Percentiles rank a stretch among this genome's conserved stretches.
These are phyloP conservation scores for Ophiocordyceps australis DNA, from an alignment of 2,329 filamentous ascomycete genomes.

Conservation along the genomic window DNA sequence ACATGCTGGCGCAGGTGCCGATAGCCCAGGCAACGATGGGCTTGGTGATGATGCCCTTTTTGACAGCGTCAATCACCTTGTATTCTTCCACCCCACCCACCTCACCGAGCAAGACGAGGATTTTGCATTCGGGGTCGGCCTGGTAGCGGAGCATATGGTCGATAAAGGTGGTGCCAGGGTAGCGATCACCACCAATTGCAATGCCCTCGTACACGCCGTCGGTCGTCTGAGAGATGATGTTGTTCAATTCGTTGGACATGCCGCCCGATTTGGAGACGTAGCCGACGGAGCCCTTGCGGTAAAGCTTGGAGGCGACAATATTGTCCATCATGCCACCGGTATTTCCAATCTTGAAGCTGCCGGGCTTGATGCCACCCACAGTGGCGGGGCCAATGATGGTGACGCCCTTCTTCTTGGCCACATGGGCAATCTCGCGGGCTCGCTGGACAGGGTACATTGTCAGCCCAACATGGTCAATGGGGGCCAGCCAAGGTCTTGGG, in stretches of 20 bases:
- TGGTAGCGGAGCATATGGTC: constrained; percentile 96
- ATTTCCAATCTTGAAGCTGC: constrained; percentile 99
- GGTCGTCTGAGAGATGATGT: constrained; percentile 92
- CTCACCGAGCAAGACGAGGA: constrained; percentile 87
- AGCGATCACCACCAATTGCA: constrained; percentile 97
- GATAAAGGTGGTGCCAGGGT: constrained; percentile 97
- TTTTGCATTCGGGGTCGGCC: constrained; percentile 94
- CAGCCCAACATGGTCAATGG: too few relatives aligned
- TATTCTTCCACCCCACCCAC: constrained; percentile 99
- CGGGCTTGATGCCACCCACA: constrained; percentile 97
- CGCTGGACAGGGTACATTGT: constrained; percentile 40
- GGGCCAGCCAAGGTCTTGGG: too few relatives aligned
- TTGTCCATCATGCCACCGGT: constrained; percentile 99
- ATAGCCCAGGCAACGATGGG: constrained; percentile 99
- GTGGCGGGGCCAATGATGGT: constrained; percentile 98
- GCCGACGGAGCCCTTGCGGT: constrained; percentile 95
- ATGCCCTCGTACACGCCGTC: constrained; percentile 99
- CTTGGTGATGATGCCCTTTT: constrained; percentile 89
- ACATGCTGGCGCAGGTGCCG: constrained; percentile 97
- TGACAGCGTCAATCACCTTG: constrained; percentile 96
- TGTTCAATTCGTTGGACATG: constrained; percentile 99
- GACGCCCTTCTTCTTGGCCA: constrained; percentile 95
- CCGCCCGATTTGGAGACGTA: constrained; percentile 99
- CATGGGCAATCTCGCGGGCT: constrained; percentile 92
- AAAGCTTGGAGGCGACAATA: constrained; percentile 98